A percentile compares a stretch with the other conserved stretches of the same genome.
These are phyloP conservation scores for Ceratobasidium papillatum DNA, from an alignment of 1,284 basidiomycete genomes.

Conservation along the genomic window DNA sequence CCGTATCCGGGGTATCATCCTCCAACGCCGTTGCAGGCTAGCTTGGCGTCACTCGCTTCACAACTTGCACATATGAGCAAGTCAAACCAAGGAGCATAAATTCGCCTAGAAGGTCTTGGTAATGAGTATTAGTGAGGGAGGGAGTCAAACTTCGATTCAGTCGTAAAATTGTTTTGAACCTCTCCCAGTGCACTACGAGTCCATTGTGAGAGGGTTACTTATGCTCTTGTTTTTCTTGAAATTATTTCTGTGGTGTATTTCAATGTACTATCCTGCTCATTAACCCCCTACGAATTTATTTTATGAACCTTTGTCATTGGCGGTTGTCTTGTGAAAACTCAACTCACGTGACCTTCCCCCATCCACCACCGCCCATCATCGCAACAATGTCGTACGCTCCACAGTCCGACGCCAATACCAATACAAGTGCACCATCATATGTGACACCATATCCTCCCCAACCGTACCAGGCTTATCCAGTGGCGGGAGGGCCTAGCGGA, in stretches of 20 bases:
- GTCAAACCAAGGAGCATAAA: slow-evolving; percentile 11
- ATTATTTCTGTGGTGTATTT: neutral
- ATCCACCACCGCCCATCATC: neutral
- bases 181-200: neutral
- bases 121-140: neutral
- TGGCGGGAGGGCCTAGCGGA: slow-evolving; percentile 18
- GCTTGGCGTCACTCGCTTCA: slow-evolving; percentile 17
- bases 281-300: neutral
- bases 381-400: slow-evolving; percentile 37
- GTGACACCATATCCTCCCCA: slow-evolving; percentile 30
- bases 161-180: neutral
- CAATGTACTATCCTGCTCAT: neutral
- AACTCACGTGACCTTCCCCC: slow-evolving; percentile 22
- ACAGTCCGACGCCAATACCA: slow-evolving; percentile 17
- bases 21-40: slow-evolving; percentile 26
- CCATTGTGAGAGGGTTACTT: neutral
- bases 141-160: neutral
- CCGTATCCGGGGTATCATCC: slow-evolving; percentile 8
- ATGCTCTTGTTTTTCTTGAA: neutral
- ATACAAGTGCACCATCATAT: slow-evolving; percentile 29
- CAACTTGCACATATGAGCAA: slow-evolving; percentile 35
- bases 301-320: neutral
- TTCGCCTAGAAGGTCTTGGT: neutral
- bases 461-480: slow-evolving; percentile 13
- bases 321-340: no score